Conservation (phyloP, 345 rosid species). For the Psidium guajava region DNA sequence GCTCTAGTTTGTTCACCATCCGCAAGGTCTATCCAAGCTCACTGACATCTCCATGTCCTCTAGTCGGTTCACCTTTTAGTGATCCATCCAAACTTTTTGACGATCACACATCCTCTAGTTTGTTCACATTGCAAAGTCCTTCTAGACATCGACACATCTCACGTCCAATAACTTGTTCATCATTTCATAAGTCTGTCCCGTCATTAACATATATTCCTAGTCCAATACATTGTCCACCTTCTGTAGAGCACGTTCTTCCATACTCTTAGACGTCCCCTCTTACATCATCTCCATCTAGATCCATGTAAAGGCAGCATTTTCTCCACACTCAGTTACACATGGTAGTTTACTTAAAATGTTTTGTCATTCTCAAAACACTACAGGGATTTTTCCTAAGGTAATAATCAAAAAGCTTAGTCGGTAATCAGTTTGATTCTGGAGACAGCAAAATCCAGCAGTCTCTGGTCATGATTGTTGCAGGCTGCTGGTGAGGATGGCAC, state of each 20-base stretch:
- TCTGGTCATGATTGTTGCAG: neutral
- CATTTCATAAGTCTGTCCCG: neutral
- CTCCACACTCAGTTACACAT: neutral
- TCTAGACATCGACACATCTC: neutral
- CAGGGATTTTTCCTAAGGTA: neutral
- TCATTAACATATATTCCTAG: rapidly evolving
- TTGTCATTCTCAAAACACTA: neutral
- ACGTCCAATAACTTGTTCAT: neutral
- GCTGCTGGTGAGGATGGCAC: neutral
- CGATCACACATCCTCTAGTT: neutral
- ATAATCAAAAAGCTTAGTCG: neutral
- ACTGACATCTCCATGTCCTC: neutral
- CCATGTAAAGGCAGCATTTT: neutral
- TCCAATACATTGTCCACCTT: neutral
- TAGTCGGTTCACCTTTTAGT: neutral
- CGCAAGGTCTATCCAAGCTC: neutral
- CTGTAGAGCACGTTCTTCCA: neutral
- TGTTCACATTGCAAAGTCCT: neutral
- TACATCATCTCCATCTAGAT: neutral
- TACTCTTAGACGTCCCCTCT: neutral
- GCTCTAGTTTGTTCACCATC: neutral
- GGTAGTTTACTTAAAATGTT: neutral
- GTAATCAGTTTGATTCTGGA: neutral
- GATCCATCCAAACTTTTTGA: neutral
- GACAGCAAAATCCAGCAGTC: neutral